Conservation (phyloP, 495 filamentous ascomycete species). For the Penicillium simplicissimum region DNA sequence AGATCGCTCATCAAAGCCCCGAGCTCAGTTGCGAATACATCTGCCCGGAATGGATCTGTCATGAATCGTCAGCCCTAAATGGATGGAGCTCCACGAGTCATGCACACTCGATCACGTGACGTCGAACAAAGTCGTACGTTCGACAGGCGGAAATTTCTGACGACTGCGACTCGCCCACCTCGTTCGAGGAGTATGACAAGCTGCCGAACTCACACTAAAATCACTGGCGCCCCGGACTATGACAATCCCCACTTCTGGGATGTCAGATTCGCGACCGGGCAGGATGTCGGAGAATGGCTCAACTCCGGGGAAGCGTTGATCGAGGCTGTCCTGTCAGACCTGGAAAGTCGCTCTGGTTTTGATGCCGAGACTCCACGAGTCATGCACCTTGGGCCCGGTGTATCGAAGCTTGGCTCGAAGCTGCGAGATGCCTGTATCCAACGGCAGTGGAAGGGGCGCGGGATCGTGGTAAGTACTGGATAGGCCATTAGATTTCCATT, state of each 20-base stretch:
- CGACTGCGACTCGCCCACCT: neutral
- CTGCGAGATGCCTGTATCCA: conserved; percentile 34
- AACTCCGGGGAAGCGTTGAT: conserved; percentile 41
- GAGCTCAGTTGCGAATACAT: too few relatives aligned
- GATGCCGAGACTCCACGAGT: conserved; percentile 23
- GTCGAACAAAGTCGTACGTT: neutral
- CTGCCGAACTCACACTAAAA: conserved; percentile 23
- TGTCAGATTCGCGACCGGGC: conserved; percentile 39
- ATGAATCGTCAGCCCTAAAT: too few relatives aligned
- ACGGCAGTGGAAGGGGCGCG: conserved; percentile 33
- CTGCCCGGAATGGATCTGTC: too few relatives aligned
- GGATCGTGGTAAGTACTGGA: conserved; percentile 36
- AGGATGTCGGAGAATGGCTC: conserved; percentile 48
- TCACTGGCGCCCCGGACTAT: conserved; percentile 41
- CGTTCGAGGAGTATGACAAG: conserved; percentile 14
- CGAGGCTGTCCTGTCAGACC: conserved; percentile 29
- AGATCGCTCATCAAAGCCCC: too few relatives aligned
- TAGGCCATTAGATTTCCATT: neutral
- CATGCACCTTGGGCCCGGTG: conserved; percentile 44
- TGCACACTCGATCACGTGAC: too few relatives aligned
- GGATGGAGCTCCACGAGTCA: too few relatives aligned
- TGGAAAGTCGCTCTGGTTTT: conserved; percentile 23
- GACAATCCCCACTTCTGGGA: conserved; percentile 44
- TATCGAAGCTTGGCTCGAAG: conserved; percentile 39
- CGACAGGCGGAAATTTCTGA: neutral